phyloP scores from a whole-genome alignment of 768 basidiomycete species.

The Albatrellus ellisii region DNA sequence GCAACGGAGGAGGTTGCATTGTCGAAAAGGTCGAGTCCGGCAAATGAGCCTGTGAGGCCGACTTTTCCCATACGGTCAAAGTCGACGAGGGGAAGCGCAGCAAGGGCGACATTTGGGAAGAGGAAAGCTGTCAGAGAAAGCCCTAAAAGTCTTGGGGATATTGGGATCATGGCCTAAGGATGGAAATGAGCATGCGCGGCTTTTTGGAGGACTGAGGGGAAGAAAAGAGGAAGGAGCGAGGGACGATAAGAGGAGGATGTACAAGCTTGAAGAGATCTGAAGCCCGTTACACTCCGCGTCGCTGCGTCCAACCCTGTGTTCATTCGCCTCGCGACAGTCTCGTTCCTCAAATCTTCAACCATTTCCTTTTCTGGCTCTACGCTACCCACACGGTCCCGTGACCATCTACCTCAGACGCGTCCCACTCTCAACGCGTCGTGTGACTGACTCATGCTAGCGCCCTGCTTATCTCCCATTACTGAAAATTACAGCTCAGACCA shows the following conservation, averaged over 20 bases:
- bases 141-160: conserved; percentile 11
- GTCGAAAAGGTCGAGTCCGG: conserved; percentile 71
- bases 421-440: neutral
- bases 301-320: neutral
- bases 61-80: conserved; percentile 84
- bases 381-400: neutral
- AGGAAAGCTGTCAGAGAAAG: conserved; percentile 15
- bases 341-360: neutral
- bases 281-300: neutral
- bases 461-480: too few species aligned
- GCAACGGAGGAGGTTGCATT: conserved; percentile 33
- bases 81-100: conserved; percentile 34
- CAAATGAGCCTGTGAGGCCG: conserved; percentile 78
- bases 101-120: conserved; percentile 20
- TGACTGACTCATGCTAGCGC: neutral
- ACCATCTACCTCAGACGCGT: neutral
- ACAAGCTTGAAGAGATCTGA: neutral
- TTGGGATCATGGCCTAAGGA: conserved; percentile 1
- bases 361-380: neutral
- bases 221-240: neutral
- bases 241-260: neutral
- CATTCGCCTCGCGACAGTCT: neutral
- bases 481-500: too few species aligned
- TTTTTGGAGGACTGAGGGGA: too few species aligned
- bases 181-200: conserved; percentile 1